Conservation (phyloP, 2,329 filamentous ascomycete genomes). For the Harringtonia lauricola region DNA sequence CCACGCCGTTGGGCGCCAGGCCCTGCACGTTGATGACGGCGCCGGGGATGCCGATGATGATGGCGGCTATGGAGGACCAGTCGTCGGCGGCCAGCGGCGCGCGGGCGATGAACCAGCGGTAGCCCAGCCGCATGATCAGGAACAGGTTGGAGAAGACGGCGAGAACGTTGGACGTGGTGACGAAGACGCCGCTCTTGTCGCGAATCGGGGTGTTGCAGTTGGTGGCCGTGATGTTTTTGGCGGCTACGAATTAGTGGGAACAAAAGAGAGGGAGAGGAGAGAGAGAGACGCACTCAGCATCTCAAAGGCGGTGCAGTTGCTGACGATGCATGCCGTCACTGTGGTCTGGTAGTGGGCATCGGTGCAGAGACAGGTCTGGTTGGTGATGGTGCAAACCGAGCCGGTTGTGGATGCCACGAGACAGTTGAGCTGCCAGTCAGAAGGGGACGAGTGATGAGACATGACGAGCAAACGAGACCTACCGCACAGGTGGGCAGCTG, state of each 20-base stretch:
- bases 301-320: background rate
- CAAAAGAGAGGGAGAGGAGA: constrained; percentile 2
- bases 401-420: background rate
- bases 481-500: no score
- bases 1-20: constrained; percentile 29
- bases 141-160: constrained; percentile 23
- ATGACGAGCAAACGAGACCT: background rate
- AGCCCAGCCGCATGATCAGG: constrained; percentile 25
- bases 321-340: no score
- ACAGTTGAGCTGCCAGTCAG: background rate
- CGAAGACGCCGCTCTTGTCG: constrained; percentile 20
- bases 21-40: constrained; percentile 21
- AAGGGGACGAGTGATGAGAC: background rate
- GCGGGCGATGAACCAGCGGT: constrained; percentile 20
- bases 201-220: constrained; percentile 15
- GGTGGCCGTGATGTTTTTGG: constrained; percentile 15
- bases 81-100: constrained; percentile 24
- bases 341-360: no score
- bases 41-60: constrained; percentile 17
- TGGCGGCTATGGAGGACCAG: constrained; percentile 19
- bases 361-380: constrained; percentile 7
- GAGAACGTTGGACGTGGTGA: constrained; percentile 19
- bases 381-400: background rate
- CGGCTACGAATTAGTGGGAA: constrained; percentile 1
- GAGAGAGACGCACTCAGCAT: background rate